Conservation (phyloP, 495 filamentous ascomycete genomes). For the Chaetomidium leptoderma region DNA sequence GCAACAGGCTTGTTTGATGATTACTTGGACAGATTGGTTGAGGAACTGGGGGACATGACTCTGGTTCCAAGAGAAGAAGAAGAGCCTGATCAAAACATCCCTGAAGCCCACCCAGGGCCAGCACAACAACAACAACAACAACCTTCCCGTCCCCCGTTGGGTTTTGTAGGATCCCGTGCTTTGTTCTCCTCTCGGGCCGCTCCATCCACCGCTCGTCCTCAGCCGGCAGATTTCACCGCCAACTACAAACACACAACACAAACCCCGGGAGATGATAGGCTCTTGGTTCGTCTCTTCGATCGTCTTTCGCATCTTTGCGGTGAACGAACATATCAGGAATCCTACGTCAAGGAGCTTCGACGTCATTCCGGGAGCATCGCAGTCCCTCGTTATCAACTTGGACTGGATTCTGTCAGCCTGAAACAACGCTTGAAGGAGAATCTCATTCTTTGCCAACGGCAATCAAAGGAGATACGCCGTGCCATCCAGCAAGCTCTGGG, state of each 20-base stretch:
- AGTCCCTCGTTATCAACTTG: background rate
- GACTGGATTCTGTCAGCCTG: background rate
- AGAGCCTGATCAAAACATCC: background rate
- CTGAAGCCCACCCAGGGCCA: background rate
- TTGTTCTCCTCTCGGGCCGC: constrained; percentile 8
- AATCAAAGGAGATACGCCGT: background rate
- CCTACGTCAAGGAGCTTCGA: constrained; percentile 8
- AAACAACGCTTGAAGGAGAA: background rate
- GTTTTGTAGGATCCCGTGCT: background rate
- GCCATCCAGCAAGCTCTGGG: background rate
- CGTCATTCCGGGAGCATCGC: background rate
- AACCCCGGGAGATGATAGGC: background rate
- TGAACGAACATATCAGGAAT: background rate
- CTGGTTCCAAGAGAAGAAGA: background rate
- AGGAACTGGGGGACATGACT: background rate
- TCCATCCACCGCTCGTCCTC: constrained; percentile 3
- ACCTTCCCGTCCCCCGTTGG: background rate
- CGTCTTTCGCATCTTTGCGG: background rate
- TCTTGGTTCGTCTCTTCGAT: constrained; percentile 3
- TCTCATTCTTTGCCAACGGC: background rate
- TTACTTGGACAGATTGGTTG: background rate
- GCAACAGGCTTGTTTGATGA: background rate
- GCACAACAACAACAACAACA: background rate
- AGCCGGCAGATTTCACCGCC: background rate
- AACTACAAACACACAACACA: background rate